A percentile compares a stretch with the other conserved stretches of the same genome.
Evolutionary conservation across 2,329 filamentous ascomycete genomes (phyloP).

Genomic region (Ophiostoma himal-ulmi): DNA sequence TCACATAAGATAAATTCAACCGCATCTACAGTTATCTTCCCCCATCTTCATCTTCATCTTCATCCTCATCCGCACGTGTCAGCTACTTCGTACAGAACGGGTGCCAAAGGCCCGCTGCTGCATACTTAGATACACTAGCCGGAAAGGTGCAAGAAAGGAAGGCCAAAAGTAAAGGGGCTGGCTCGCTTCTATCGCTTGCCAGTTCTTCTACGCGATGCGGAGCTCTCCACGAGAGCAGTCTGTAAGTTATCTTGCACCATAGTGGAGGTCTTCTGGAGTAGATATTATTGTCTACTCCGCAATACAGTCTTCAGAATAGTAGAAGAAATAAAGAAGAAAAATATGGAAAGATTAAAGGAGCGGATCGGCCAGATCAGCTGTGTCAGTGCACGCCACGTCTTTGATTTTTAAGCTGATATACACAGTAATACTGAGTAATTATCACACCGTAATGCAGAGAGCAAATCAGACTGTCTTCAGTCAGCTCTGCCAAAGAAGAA

Average conservation of each 20-base stretch:
- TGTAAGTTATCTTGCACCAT: slow-evolving; percentile 8
- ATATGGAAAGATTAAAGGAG: not conserved
- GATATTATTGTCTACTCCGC: not conserved
- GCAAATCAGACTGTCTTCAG: not conserved
- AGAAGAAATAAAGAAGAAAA: too few relatives aligned
- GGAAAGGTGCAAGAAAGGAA: not conserved
- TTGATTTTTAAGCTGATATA: too few relatives aligned
- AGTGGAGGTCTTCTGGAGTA: not conserved
- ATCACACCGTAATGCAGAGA: too few relatives aligned
- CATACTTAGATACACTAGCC: not conserved
- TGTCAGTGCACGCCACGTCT: not conserved
- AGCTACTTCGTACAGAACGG: slow-evolving; percentile 4
- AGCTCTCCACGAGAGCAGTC: not conserved
- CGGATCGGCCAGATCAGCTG: not conserved
- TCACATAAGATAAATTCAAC: too few relatives aligned
- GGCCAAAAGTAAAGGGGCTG: not conserved
- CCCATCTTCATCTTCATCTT: too few relatives aligned
- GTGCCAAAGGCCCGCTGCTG: not conserved
- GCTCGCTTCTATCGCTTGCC: not conserved
- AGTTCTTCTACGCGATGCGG: not conserved
- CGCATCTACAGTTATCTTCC: too few relatives aligned
- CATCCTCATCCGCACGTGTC: not conserved
- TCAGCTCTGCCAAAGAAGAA: not conserved
- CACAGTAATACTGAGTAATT: too few relatives aligned
- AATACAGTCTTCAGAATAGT: not conserved